Evolutionary conservation across 306 rosid species (phyloP).

Genomic region (Crataegus laevigata): DNA sequence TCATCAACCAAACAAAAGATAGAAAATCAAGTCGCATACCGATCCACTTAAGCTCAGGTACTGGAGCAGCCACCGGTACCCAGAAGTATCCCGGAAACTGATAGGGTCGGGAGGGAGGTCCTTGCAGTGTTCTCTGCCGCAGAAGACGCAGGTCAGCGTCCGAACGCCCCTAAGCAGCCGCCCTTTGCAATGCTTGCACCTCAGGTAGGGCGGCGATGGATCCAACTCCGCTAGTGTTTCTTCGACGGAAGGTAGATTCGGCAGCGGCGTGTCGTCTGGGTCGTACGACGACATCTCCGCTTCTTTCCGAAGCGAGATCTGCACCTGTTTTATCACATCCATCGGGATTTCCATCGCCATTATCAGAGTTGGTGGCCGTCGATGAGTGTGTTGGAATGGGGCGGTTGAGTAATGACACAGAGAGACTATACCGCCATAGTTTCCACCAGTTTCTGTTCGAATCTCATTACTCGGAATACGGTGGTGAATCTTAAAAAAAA

Average conservation of each 20-base stretch:
- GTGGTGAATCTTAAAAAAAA: too few relatives aligned
- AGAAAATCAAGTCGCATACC: conserved; percentile 29
- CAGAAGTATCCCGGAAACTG: conserved; percentile 55
- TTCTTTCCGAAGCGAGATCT: conserved; percentile 50
- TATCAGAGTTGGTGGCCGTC: conserved; percentile 13
- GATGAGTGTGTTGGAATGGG: background rate
- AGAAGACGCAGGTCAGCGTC: conserved; percentile 62
- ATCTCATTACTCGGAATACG: too few relatives aligned
- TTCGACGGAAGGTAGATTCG: conserved; percentile 47
- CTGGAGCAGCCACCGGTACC: conserved; percentile 70
- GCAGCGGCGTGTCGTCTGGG: conserved; percentile 45
- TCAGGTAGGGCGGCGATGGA: conserved; percentile 75
- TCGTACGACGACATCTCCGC: conserved; percentile 66
- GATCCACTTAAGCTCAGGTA: conserved; percentile 67
- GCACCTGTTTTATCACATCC: conserved; percentile 62
- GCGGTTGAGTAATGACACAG: background rate
- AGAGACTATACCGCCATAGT: too few relatives aligned
- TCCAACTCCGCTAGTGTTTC: conserved; percentile 60
- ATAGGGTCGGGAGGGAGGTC: conserved; percentile 73
- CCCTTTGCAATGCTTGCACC: conserved; percentile 73
- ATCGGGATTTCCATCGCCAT: conserved; percentile 69
- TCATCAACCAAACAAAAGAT: background rate
- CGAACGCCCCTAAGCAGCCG: conserved; percentile 59
- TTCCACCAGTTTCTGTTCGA: too few relatives aligned
- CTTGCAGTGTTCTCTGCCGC: conserved; percentile 50